Base-by-base conservation (phyloP, 108 stramenopile species). In the Cyclotella sp. region DNA sequence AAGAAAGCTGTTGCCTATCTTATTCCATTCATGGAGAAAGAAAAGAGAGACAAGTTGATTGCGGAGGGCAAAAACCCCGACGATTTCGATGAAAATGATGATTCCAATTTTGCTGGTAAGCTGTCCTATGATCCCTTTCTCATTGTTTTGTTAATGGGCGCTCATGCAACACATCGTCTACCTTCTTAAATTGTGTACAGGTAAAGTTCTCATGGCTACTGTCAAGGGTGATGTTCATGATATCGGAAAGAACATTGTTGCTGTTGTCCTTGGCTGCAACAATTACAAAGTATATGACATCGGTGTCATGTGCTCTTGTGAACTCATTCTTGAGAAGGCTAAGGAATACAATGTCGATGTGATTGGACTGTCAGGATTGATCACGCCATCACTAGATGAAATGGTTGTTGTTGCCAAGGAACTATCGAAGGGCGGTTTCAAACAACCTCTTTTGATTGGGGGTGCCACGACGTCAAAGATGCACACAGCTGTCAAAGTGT, bases 151-250 rank as follows among this genome's bases (percentile, higher is more conserved):
- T 55, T 29, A 13, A n/a, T 61, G 68, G 75, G 34, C 6, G 34
- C 34, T 12, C 29, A 39, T 3, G 3, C 30, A 54, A 44, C n/a
- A 79, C 52, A 29, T 61, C 61, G 76, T 73, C 81, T 68, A 22
- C 45, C 62, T n/a, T 10, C 26, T 66, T 75, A 19, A 30, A 44
- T 63, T 47, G 44, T 2, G 2, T 52, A 19, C 72, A 84, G 95
- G 98, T n/a, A 96, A 95, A 78, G 95, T 99, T 40, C 87, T 99
- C 11, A 98, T 99, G 87, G 99, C 99, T 18, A 99, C 99, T 27
- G 99, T 99, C 16, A 99, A 99, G 80, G 99, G 99, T 42, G 99
- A 99, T 81, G 99, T 99, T 27, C 99, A 99, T 83, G 99, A 99
- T 72, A 99, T 99, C 66, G 99, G 99, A 63, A 99, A 99, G 86